Conservation (phyloP, 768 basidiomycete genomes). For the Trametes coccinea region DNA sequence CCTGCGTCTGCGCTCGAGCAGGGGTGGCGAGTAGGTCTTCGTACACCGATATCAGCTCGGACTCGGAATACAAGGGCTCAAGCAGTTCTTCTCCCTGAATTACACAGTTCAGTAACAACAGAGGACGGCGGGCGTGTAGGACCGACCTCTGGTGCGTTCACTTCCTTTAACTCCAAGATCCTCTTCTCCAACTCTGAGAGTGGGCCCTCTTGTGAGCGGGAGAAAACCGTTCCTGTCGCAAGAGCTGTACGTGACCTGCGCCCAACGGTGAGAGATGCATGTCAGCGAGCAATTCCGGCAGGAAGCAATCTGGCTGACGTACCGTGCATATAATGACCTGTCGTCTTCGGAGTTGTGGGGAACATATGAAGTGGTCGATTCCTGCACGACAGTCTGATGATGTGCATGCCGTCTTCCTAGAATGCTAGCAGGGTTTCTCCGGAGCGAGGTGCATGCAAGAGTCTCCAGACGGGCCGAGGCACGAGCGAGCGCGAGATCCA, state of each 20-base stretch:
- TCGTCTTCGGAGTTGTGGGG: background rate
- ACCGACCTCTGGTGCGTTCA: slow-evolving; percentile 9
- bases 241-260: background rate
- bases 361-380: background rate
- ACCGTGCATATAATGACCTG: slow-evolving; percentile 14
- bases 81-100: background rate
- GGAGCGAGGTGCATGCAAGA: background rate
- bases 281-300: too few species aligned
- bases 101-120: background rate
- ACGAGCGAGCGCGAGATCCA: slow-evolving; percentile 23
- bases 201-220: background rate
- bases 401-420: background rate
- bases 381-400: slow-evolving; percentile 1
- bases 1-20: slow-evolving; percentile 14
- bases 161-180: slow-evolving; percentile 23
- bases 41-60: slow-evolving; percentile 42
- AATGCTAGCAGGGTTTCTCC: background rate
- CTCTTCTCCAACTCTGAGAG: slow-evolving; percentile 24
- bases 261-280: background rate
- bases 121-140: background rate
- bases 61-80: slow-evolving; percentile 34
- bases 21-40: slow-evolving; percentile 39
- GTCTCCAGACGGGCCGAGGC: slow-evolving; percentile 17
- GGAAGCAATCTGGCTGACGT: background rate
- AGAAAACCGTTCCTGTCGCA: slow-evolving; percentile 1